A percentile compares a stretch with the other conserved stretches of the same genome.
phyloP scores from a whole-genome alignment of 306 rosid genomes.

The Castanea sativa region DNA sequence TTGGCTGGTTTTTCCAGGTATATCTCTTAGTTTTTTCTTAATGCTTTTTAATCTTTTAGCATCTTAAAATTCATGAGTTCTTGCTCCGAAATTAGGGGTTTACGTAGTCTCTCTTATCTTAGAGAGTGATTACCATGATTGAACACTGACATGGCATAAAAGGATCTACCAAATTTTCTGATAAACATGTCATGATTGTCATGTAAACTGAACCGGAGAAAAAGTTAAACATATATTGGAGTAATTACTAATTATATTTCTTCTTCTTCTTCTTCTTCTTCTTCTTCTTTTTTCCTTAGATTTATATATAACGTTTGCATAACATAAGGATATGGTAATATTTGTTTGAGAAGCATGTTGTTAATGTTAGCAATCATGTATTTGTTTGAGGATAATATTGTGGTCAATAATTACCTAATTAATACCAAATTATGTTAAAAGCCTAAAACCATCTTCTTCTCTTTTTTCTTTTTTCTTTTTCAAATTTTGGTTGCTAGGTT shows the following conservation, averaged over 20 bases:
- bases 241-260: too few species aligned
- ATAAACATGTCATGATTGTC: not conserved
- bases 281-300: too few species aligned
- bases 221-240: not conserved
- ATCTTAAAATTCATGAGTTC: not conserved
- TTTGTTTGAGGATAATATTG: not conserved
- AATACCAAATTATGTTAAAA: slow-evolving; percentile 23
- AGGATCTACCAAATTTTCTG: not conserved
- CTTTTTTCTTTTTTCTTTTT: not conserved
- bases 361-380: not conserved
- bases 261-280: too few species aligned
- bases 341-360: not conserved
- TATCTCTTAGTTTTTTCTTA: not conserved
- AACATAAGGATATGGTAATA: too few species aligned
- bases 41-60: not conserved
- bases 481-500: not conserved
- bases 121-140: not conserved
- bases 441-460: slow-evolving; percentile 13
- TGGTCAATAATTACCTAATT: not conserved
- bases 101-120: not conserved
- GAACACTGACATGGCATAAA: not conserved
- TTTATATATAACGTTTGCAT: too few species aligned
- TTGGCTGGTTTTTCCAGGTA: slow-evolving; percentile 57
- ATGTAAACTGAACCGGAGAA: not conserved
- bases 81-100: not conserved